Conservation (phyloP, 192 early-diverging fungal species). For the Backusella westeae region DNA sequence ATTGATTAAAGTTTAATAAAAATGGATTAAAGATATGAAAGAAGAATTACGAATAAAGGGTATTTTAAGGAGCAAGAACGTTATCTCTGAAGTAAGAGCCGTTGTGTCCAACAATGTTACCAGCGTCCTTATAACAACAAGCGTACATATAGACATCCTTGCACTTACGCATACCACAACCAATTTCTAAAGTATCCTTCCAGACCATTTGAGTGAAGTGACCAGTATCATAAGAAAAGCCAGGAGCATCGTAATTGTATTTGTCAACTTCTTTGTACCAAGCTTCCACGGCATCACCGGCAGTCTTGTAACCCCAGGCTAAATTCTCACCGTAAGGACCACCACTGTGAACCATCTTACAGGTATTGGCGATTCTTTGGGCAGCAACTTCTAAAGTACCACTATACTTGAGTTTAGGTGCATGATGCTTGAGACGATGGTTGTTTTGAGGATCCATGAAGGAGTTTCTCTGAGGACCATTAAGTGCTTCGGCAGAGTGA, state of each 20-base stretch:
- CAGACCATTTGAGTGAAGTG: constrained; percentile 50
- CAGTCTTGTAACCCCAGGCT: constrained; percentile 39
- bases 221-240: constrained; percentile 36
- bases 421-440: constrained; percentile 37
- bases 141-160: constrained; percentile 39
- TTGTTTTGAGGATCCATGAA: constrained; percentile 44
- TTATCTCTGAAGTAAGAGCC: constrained; percentile 29
- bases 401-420: constrained; percentile 40
- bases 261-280: constrained; percentile 46
- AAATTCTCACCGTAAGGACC: constrained; percentile 46
- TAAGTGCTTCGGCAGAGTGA: neutral
- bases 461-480: neutral
- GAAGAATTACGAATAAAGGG: neutral
- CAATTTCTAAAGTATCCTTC: constrained; percentile 29
- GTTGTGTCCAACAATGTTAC: constrained; percentile 31
- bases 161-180: constrained; percentile 33
- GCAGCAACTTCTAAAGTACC: constrained; percentile 32
- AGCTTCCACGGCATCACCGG: constrained; percentile 26
- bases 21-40: neutral
- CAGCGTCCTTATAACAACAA: constrained; percentile 35
- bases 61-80: constrained; percentile 27
- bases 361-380: constrained; percentile 38
- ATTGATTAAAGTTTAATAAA: neutral
- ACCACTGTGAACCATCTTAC: constrained; percentile 42
- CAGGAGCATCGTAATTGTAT: constrained; percentile 45